These are phyloP conservation scores for Sclerotinia glacialis DNA, from an alignment of 2,329 filamentous ascomycete genomes.

Conservation along the genomic window DNA sequence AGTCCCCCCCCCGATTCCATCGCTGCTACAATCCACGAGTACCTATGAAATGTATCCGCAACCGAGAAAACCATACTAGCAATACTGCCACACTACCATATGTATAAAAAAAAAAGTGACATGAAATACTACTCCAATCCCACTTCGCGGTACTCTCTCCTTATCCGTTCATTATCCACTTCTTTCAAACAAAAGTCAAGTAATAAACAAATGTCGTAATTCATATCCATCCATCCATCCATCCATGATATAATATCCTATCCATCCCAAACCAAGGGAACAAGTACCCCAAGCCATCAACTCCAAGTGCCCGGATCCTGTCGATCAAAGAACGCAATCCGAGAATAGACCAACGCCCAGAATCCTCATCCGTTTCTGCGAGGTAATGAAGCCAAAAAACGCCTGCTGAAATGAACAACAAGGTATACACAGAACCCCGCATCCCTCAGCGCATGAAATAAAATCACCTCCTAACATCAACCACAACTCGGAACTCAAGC, in stretches of 20 bases:
- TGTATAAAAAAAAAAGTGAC: background rate
- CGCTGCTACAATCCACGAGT: background rate
- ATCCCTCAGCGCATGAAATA: background rate
- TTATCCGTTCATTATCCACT: background rate
- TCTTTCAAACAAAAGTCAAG: background rate
- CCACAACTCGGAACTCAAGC: background rate
- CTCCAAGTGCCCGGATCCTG: constrained; percentile 3
- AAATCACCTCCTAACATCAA: background rate
- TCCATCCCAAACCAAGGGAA: background rate
- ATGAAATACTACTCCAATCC: background rate
- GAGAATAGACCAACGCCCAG: background rate
- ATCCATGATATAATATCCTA: constrained; percentile 16
- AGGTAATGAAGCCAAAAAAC: background rate
- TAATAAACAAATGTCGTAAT: background rate
- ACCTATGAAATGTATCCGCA: background rate
- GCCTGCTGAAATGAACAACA: background rate
- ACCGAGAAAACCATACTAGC: background rate
- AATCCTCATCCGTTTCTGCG: background rate
- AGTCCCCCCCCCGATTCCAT: background rate
- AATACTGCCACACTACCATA: background rate
- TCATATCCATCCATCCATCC: constrained; percentile 11
- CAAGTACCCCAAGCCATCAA: background rate
- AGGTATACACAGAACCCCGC: background rate
- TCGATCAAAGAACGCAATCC: constrained; percentile 6
- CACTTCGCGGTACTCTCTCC: background rate